Evolutionary conservation across 148 eudicot species (phyloP), one percentile per base, ranked within the genome.

Genomic region (Suaeda aralocaspica): DNA sequence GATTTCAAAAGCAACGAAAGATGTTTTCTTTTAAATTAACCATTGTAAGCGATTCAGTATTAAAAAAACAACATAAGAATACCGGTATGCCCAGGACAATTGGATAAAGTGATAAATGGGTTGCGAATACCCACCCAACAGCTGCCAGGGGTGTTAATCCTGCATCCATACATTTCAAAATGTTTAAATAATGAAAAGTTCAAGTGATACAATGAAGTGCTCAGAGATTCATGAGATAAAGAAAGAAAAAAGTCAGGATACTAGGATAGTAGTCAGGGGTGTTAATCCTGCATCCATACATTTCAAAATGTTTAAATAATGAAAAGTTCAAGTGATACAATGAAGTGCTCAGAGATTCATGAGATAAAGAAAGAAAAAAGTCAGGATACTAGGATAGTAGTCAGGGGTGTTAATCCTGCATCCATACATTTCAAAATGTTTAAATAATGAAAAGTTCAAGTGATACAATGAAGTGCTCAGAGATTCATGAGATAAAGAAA

Each of bases 51-150:
- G n/a, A 59, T 66, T 3, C 66, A 48, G 36, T 24, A 48, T 57
- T 30, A 76, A 36, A 57, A 77, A 72, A 68, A 64, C 69, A 79
- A 3, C 8, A 36, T 36, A 73, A 62, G 22, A 21, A 46, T 93
- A 94, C 98, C 78, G 98, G 98, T 68, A 94, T 79, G 31, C 86
- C 64, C 44, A 94, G 82, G 75, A 88, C 82, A 46, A 79, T 79
- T 46, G 97, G 98, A 82, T 94, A 94, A 67, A 94, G 89, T 68
- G 96, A 87, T 77, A 94, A 57, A 86, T 94, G 98, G 71, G 98
- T 87, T 25, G 97, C 88, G 49, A 94, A 59, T 62, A 85, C 89
- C 96, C 96, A 91, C 62, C 91, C 98, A 81, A 94, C 79, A 66
- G 98, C 96, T 70, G 98, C 92, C 78, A 94, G 75, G 28, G 98